phyloP scores from a whole-genome alignment of 2,329 filamentous ascomycete genomes.

The Daldinia sp. region DNA sequence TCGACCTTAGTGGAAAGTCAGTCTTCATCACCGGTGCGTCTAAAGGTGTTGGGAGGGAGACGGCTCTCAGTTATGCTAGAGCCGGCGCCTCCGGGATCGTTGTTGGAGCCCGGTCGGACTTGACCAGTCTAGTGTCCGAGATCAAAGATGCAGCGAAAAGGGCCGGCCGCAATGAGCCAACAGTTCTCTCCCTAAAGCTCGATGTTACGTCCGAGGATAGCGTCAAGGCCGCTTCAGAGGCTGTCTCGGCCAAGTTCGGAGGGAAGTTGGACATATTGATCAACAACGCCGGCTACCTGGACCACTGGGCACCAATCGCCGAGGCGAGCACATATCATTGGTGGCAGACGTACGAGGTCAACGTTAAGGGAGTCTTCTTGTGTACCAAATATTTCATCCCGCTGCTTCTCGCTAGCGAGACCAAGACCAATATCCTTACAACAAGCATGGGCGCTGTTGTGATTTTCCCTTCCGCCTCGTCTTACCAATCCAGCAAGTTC shows the following conservation, averaged over 20 bases:
- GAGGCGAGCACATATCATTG: constrained; percentile 36
- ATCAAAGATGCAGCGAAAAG: constrained; percentile 48
- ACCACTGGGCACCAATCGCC: constrained; percentile 42
- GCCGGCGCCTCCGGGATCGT: constrained; percentile 59
- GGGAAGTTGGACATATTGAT: constrained; percentile 50
- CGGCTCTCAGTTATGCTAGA: constrained; percentile 58
- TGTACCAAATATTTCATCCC: constrained; percentile 42
- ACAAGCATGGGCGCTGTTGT: constrained; percentile 51
- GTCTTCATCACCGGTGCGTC: constrained; percentile 60
- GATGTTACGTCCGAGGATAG: constrained; percentile 48
- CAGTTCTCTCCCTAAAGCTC: constrained; percentile 45
- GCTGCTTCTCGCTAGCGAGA: constrained; percentile 40
- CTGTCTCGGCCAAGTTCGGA: constrained; percentile 38
- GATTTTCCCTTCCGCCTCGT: constrained; percentile 47
- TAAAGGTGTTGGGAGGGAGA: constrained; percentile 58
- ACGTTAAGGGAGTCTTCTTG: constrained; percentile 43
- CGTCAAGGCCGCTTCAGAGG: constrained; percentile 47
- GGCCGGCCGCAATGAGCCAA: constrained; percentile 41
- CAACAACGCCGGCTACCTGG: constrained; percentile 53
- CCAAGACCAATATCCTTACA: constrained; percentile 54
- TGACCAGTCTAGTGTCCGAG: constrained; percentile 50
- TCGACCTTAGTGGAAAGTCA: constrained; percentile 41
- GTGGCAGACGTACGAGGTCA: constrained; percentile 45
- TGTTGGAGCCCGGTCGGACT: constrained; percentile 59
- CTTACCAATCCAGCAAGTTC: constrained; percentile 58